Base-by-base conservation (phyloP, 768 basidiomycete species). In the Mycena maculata region DNA sequence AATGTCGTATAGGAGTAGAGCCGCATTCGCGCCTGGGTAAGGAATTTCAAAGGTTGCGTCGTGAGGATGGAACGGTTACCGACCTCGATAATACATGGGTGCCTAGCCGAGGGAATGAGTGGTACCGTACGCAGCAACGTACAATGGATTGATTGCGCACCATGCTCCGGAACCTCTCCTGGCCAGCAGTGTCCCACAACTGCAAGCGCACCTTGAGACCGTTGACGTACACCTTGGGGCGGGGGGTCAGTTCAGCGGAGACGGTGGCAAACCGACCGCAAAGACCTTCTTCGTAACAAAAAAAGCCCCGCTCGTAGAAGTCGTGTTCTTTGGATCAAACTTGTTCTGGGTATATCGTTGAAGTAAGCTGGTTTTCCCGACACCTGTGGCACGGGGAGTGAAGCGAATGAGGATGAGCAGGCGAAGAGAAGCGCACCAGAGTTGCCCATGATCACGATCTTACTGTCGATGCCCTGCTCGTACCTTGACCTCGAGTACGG, bases 381-480 rank as follows among this genome's bases (percentile, higher is more conserved):
- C 94, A 73, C 93, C 93, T 94, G 31, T 22, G 44, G 57, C 28
- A 57, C 31, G 42, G 33, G n/a, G 66, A 38, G 57, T 44, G 11
- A 48, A 63, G 25, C 55, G 54, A 9, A 28, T 39, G 28, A 23
- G 44, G 25, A 60, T 11, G 44, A 31, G 54, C 38, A n/a, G 45
- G 49, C 59, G 18, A 36, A 68, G 45, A 60, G 50, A 33, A 69
- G 55, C 74, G 52, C 44, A 81, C 84, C 83, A 68, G 84, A 85
- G 79, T 92, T 95, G 83, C 93, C 94, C 92, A 96, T 94, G 74
- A 97, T 89, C 76, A 97, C 95, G 78, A 96, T 93, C 88, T 96
- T 96, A 78, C 92, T 93, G 84, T 97, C 95, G 79, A 96, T 86
- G 72, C 92, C 92, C 71, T 90, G 90, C 76, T 94, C 92, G 78